These are phyloP conservation scores for Viridothelium virens DNA, from an alignment of 495 filamentous ascomycete species.

Conservation along the genomic window DNA sequence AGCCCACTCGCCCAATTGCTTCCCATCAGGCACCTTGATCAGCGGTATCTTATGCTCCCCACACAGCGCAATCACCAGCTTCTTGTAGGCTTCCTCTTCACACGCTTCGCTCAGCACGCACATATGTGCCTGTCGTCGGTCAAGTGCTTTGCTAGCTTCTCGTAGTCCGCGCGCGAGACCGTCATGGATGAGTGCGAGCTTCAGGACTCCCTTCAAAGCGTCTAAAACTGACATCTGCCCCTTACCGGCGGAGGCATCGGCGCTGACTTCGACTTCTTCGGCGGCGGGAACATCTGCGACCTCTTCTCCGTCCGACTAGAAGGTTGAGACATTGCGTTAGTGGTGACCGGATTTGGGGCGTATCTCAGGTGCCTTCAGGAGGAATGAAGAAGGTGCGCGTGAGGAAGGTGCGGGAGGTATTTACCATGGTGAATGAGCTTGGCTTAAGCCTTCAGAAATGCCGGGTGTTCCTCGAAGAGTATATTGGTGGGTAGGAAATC, in stretches of 20 bases:
- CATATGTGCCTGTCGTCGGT: conserved; percentile 97
- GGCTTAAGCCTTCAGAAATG: conserved; percentile 30
- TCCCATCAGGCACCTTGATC: conserved; percentile 99
- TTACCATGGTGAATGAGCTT: conserved; percentile 20
- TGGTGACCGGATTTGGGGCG: background rate
- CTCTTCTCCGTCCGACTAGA: conserved; percentile 80
- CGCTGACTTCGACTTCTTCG: conserved; percentile 86
- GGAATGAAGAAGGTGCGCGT: background rate
- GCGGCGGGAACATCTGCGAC: conserved; percentile 59
- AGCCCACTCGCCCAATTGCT: conserved; percentile 99
- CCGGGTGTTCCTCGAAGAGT: conserved; percentile 63
- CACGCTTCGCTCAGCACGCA: conserved; percentile 98
- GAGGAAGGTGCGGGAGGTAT: background rate
- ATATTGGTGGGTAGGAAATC: conserved; percentile 15
- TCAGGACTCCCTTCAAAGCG: conserved; percentile 93
- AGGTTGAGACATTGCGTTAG: background rate
- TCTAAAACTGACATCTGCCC: conserved; percentile 97
- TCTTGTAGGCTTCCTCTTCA: conserved; percentile 99
- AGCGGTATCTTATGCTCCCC: conserved; percentile 98
- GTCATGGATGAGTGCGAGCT: conserved; percentile 98
- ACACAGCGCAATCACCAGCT: conserved; percentile 96
- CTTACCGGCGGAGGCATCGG: conserved; percentile 65
- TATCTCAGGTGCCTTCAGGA: background rate
- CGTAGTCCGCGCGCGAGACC: conserved; percentile 96
- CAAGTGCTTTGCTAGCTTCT: conserved; percentile 94